Evolutionary conservation across 73 alveolate species (phyloP).

Genomic region (Stentor roeselii): DNA sequence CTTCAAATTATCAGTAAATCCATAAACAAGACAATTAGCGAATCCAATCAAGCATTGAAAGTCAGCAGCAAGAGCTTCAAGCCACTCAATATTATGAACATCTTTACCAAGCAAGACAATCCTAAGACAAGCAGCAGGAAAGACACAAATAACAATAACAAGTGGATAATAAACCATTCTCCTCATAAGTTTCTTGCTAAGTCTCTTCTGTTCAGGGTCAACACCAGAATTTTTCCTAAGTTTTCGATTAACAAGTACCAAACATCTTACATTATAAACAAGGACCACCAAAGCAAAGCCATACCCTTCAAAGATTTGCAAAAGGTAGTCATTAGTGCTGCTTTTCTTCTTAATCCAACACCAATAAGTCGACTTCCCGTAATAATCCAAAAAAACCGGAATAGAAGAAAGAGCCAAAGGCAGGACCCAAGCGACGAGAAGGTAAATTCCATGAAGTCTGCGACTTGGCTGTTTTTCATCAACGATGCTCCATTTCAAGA

Average conservation of each 20-base stretch:
- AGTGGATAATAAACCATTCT: background rate
- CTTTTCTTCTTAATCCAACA: background rate
- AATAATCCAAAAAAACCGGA: background rate
- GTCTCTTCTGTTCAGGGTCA: background rate
- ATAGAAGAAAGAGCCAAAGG: background rate
- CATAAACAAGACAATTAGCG: background rate
- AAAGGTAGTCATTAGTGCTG: background rate
- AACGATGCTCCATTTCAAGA: background rate
- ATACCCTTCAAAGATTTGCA: background rate
- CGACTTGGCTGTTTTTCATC: background rate
- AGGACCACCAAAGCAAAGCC: background rate
- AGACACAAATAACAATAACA: background rate
- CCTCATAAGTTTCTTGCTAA: background rate
- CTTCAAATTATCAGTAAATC: background rate
- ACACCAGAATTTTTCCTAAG: background rate
- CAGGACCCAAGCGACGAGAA: background rate
- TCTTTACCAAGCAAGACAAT: background rate
- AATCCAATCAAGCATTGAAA: background rate
- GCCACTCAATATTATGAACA: background rate
- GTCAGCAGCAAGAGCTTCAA: background rate
- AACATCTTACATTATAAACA: background rate
- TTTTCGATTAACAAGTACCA: too few species aligned
- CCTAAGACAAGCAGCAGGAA: background rate
- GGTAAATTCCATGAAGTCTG: background rate
- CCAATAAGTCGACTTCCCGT: background rate